Conservation (phyloP, 805 yeast genomes). For the Myxozyma vanderwaltii region DNA sequence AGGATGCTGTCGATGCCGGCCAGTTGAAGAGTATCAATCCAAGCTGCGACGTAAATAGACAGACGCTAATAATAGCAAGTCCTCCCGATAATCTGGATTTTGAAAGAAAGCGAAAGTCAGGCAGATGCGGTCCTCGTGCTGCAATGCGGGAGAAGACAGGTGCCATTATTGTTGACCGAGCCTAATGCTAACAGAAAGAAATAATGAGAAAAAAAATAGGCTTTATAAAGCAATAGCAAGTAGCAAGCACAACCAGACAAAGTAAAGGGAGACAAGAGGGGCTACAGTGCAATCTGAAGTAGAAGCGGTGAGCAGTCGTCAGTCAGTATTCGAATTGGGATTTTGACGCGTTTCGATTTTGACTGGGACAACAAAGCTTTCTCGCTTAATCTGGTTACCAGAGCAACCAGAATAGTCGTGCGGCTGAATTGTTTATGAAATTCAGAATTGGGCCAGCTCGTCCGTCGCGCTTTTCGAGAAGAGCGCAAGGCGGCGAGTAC, state of each 20-base stretch:
- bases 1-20: background rate
- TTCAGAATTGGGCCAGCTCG: background rate
- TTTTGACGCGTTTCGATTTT: too few species aligned
- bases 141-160: background rate
- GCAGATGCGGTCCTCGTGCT: background rate
- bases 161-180: background rate
- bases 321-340: background rate
- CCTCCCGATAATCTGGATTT: background rate
- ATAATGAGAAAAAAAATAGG: too few species aligned
- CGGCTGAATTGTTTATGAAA: too few species aligned
- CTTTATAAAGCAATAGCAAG: background rate
- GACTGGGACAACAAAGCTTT: too few species aligned
- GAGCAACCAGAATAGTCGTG: background rate
- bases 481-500: too few species aligned
- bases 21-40: background rate
- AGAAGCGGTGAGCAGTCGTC: too few species aligned
- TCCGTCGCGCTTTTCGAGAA: background rate
- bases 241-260: background rate
- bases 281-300: too few species aligned
- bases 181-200: background rate
- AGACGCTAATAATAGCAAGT: background rate
- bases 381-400: background rate
- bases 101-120: background rate
- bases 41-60: background rate
- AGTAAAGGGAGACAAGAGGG: background rate